Conservation (phyloP, 2,329 filamentous ascomycete genomes). For the Rhynchosporium secalis region DNA sequence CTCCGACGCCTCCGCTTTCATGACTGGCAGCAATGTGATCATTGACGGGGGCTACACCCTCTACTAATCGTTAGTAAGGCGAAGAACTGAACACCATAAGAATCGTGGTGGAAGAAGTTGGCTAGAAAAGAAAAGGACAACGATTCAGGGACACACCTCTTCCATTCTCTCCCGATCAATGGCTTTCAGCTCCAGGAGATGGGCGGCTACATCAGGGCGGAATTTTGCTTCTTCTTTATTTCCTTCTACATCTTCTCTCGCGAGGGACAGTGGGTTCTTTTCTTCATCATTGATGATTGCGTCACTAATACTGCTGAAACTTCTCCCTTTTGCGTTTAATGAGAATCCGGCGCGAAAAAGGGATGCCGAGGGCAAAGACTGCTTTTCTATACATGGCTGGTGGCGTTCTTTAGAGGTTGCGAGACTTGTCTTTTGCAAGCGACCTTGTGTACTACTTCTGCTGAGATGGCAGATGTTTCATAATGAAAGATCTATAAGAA, state of each 20-base stretch:
- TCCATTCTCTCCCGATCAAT: background rate
- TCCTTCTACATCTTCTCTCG: conserved; percentile 3
- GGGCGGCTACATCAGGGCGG: background rate
- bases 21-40: conserved; percentile 69
- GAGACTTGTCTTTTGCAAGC: conserved; percentile 9
- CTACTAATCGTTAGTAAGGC: conserved; percentile 30
- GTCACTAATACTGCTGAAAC: background rate
- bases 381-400: conserved; percentile 11
- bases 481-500: background rate
- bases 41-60: conserved; percentile 40
- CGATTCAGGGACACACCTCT: background rate
- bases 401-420: conserved; percentile 17
- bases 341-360: background rate
- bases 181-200: background rate
- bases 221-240: conserved; percentile 11
- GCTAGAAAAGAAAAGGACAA: background rate
- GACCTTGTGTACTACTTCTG: background rate
- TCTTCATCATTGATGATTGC: conserved; percentile 6
- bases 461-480: conserved; percentile 14
- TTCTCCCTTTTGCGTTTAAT: background rate
- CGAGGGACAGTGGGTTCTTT: conserved; percentile 12
- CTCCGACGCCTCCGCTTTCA: conserved; percentile 70
- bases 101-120: conserved; percentile 1
- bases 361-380: background rate
- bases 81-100: conserved; percentile 8